phyloP scores from a whole-genome alignment of 345 rosid species.

The Rhodamnia argentea region DNA sequence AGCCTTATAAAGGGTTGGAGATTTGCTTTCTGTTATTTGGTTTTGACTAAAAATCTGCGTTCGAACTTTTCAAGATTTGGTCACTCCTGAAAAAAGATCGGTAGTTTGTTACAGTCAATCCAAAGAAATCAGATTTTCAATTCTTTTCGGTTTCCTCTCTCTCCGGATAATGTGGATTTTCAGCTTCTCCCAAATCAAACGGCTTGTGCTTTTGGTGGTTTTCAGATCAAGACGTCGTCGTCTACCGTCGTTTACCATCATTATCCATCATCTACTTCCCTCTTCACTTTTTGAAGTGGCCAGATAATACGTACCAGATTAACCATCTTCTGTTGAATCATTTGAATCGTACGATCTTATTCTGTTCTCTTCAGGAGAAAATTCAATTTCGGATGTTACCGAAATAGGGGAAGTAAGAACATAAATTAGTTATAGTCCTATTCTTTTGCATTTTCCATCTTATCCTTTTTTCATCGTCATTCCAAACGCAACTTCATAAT shows the following conservation, averaged over 20 bases:
- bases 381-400: not conserved
- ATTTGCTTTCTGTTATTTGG: not conserved
- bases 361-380: not conserved
- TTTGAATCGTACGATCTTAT: not conserved
- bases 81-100: not conserved
- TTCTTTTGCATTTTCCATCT: not conserved
- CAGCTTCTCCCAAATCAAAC: not conserved
- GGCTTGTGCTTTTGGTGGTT: not conserved
- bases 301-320: not conserved
- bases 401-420: not conserved
- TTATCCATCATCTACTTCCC: not conserved
- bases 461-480: not conserved
- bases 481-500: not conserved
- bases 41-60: not conserved
- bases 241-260: not conserved
- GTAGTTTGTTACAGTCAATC: not conserved
- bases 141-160: not conserved
- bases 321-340: not conserved
- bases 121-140: not conserved
- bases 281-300: not conserved
- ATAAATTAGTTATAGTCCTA: not conserved
- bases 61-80: not conserved
- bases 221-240: not conserved
- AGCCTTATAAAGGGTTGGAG: not conserved
- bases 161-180: not conserved